Base-by-base conservation (phyloP, 179 eudicot genomes). In the Silene vulgaris region DNA sequence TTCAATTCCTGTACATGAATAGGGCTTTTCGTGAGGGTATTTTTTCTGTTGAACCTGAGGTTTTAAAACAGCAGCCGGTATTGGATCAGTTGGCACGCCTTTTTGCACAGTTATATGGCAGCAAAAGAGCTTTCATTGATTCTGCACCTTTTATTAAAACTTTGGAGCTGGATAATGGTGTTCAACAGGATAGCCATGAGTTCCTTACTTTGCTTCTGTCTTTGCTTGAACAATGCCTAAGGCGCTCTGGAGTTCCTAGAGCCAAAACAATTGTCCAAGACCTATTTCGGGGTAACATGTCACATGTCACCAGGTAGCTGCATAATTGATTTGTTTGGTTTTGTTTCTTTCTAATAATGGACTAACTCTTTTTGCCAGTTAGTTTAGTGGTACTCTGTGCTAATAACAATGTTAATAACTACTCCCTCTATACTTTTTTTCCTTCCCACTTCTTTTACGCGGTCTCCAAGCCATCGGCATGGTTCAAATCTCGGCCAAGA, bases 151-250 rank as follows among this genome's bases (percentile, higher is more conserved):
- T 95, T 77, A 95, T 95, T 37, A 84, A 87, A 83, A 85, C 97
- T 20, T 84, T 95, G 80, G 99, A 92, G 84, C 84, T 95, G 73
- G 99, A 95, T 86, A 95, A 95, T 81, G 91, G 90, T 75, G 91
- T 92, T 82, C 99, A 95, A 76, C 99, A 95, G 84, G 97, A 95
- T 78, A 92, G 97, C 80, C 97, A 95, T 62, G 99, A 95, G 83
- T 95, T 95, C 80, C 90, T 95, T n/a, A 95, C 99, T 60, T 82
- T 95, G 84, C 91, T 95, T 54, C 86, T 92, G 75, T 93, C 97
- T 64, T 86, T 95, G 91, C 93, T 95, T 52, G 99, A 95, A 79
- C 90, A 81, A 64, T 95, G 97, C 75, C 82, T 95, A 75, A 87
- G 93, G 82, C 82, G 76, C 75, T 95, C 96, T 16, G 84, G 79